Conservation (phyloP, 257 asterid genomes). For the Sherardia arvensis region DNA sequence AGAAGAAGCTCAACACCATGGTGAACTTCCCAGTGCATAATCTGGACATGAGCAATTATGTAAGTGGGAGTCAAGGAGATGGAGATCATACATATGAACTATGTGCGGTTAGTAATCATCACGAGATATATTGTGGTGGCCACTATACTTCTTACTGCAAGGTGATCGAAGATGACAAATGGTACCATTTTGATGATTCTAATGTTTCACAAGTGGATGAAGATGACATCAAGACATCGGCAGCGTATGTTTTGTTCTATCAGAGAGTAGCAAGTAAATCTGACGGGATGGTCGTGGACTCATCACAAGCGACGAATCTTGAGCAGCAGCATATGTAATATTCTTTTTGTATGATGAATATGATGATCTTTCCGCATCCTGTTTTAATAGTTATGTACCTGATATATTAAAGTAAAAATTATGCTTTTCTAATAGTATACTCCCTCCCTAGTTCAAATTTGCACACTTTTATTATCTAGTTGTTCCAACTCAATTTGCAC, state of each 20-base stretch:
- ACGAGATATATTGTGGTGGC: slow-evolving; percentile 94
- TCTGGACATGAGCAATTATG: slow-evolving; percentile 75
- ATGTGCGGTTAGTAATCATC: slow-evolving; percentile 89
- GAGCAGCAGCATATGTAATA: slow-evolving; percentile 18
- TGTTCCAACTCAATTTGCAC: too few species aligned
- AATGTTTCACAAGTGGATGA: slow-evolving; percentile 66
- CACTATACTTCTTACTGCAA: slow-evolving; percentile 93
- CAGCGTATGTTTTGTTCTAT: too few species aligned
- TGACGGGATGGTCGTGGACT: slow-evolving; percentile 30
- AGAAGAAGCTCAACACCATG: slow-evolving; percentile 82
- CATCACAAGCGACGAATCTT: slow-evolving; percentile 30
- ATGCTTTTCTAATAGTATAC: too few species aligned
- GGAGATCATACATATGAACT: slow-evolving; percentile 66
- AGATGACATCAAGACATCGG: slow-evolving; percentile 68
- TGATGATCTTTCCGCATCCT: too few species aligned
- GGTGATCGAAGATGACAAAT: slow-evolving; percentile 65
- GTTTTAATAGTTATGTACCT: too few species aligned
- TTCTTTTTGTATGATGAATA: too few species aligned
- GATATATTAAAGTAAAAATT: too few species aligned
- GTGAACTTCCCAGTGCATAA: slow-evolving; percentile 75
- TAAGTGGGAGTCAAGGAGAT: slow-evolving; percentile 45
- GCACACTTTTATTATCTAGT: too few species aligned
- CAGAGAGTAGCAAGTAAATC: slow-evolving; percentile 42
- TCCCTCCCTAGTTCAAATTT: too few species aligned
- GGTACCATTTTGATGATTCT: slow-evolving; percentile 88